A percentile compares a stretch with the other conserved stretches of the same genome.
These are phyloP conservation scores for Symbiodinium pilosum DNA, from an alignment of 73 alveolate species.

Conservation along the genomic window DNA sequence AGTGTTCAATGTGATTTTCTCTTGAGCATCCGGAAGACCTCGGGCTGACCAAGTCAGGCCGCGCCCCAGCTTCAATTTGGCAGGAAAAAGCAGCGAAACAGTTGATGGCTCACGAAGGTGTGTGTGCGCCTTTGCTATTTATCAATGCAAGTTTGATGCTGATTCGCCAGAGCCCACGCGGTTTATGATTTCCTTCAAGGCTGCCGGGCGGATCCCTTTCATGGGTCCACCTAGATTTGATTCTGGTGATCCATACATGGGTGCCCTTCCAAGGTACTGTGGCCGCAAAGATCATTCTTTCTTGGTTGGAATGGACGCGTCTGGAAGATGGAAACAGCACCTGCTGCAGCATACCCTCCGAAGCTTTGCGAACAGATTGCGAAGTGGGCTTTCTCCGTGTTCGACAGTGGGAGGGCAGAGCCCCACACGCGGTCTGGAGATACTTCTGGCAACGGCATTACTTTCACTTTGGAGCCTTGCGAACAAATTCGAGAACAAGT, in stretches of 20 bases:
- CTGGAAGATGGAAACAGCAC: neutral
- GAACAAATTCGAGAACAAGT: too few species aligned
- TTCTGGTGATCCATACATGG: neutral
- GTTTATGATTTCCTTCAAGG: neutral
- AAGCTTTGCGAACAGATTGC: neutral
- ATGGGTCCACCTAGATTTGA: neutral
- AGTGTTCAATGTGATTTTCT: neutral
- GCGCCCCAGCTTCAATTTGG: neutral
- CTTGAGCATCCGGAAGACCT: slow-evolving; percentile 41
- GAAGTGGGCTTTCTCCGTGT: neutral
- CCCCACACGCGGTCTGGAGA: too few species aligned
- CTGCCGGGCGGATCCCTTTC: too few species aligned
- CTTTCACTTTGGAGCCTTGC: neutral
- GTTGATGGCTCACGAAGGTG: neutral
- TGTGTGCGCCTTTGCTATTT: neutral
- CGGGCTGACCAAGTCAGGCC: neutral
- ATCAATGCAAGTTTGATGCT: neutral
- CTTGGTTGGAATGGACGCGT: neutral
- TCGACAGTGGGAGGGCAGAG: neutral
- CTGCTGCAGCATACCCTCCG: slow-evolving; percentile 8
- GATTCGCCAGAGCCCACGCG: slow-evolving; percentile 7
- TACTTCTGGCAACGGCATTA: neutral
- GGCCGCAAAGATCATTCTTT: neutral
- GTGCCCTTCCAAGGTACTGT: neutral
- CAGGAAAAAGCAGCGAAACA: neutral